A percentile compares a stretch with the other conserved stretches of the same genome.
These are phyloP conservation scores for Mycena rosella DNA, from an alignment of 768 basidiomycete genomes.

Conservation along the genomic window DNA sequence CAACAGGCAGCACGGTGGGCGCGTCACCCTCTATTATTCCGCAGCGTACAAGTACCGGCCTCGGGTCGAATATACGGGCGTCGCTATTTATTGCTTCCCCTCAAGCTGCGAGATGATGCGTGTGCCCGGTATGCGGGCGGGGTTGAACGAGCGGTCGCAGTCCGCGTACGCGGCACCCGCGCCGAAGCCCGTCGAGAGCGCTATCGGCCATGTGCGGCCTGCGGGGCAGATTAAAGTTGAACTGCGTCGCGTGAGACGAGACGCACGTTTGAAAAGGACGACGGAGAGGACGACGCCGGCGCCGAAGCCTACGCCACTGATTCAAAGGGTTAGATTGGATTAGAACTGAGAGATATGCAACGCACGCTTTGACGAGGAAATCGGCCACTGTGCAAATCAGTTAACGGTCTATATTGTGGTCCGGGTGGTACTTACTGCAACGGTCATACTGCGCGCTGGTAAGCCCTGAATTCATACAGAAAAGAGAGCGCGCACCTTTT, in stretches of 20 bases:
- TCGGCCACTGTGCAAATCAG: slow-evolving; percentile 69
- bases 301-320: slow-evolving; percentile 89
- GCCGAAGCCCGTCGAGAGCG: slow-evolving; percentile 88
- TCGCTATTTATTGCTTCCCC: slow-evolving; percentile 22
- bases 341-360: slow-evolving; percentile 33
- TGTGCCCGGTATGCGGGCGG: slow-evolving; percentile 87
- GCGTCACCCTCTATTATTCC: slow-evolving; percentile 31
- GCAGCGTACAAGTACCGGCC: slow-evolving; percentile 8
- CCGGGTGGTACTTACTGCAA: slow-evolving; percentile 71
- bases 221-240: slow-evolving; percentile 30
- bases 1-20: too few relatives aligned
- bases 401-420: neutral
- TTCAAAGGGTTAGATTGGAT: slow-evolving; percentile 25
- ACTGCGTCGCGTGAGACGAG: slow-evolving; percentile 11
- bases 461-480: neutral
- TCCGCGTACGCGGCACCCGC: slow-evolving; percentile 90
- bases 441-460: slow-evolving; percentile 76
- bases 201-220: slow-evolving; percentile 96
- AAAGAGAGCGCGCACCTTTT: slow-evolving; percentile 75
- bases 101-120: slow-evolving; percentile 68
- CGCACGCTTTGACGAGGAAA: slow-evolving; percentile 88
- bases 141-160: slow-evolving; percentile 95
- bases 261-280: slow-evolving; percentile 91
- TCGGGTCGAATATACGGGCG: slow-evolving; percentile 27
- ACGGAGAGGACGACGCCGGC: slow-evolving; percentile 91